Evolutionary conservation across 257 asterid genomes (phyloP).

Genomic region (Capsicum rhomboideum): DNA sequence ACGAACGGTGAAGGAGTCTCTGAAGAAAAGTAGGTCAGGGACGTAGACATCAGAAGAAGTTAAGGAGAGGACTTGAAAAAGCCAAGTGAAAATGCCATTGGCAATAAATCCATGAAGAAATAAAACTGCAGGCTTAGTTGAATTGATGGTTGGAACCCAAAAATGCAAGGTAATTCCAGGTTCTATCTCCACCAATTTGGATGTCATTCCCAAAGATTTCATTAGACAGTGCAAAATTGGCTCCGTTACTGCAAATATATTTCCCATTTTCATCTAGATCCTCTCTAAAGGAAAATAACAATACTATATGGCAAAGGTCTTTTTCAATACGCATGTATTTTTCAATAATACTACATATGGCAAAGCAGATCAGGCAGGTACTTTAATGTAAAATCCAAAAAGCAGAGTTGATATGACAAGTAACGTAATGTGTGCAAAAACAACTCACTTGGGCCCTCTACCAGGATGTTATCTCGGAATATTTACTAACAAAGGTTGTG

Average conservation of each 20-base stretch:
- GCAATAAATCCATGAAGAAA: slow-evolving; percentile 8
- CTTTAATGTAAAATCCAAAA: too few relatives aligned
- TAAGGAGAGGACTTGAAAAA: background rate
- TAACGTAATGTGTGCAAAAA: too few relatives aligned
- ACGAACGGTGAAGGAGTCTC: background rate
- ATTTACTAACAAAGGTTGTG: too few relatives aligned
- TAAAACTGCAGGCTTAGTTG: background rate
- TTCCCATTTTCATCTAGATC: background rate
- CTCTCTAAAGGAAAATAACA: too few relatives aligned
- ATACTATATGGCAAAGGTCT: too few relatives aligned
- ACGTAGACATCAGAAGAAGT: slow-evolving; percentile 1
- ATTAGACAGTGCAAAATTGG: background rate
- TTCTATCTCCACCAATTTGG: slow-evolving; percentile 7
- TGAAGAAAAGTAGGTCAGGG: slow-evolving; percentile 13
- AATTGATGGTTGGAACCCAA: slow-evolving; percentile 8
- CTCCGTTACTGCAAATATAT: background rate
- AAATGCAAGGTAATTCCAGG: slow-evolving; percentile 12
- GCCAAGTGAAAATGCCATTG: slow-evolving; percentile 5
- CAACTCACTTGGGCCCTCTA: too few relatives aligned
- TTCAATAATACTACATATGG: too few relatives aligned
- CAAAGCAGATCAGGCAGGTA: too few relatives aligned
- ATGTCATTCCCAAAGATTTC: background rate
- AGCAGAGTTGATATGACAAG: too few relatives aligned
- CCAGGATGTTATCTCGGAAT: too few relatives aligned
- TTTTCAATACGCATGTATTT: too few relatives aligned